A percentile compares a stretch with the other conserved stretches of the same genome.
Conservation (phyloP, 2,329 filamentous ascomycete species). For the Hymenoscyphus salicellus region DNA sequence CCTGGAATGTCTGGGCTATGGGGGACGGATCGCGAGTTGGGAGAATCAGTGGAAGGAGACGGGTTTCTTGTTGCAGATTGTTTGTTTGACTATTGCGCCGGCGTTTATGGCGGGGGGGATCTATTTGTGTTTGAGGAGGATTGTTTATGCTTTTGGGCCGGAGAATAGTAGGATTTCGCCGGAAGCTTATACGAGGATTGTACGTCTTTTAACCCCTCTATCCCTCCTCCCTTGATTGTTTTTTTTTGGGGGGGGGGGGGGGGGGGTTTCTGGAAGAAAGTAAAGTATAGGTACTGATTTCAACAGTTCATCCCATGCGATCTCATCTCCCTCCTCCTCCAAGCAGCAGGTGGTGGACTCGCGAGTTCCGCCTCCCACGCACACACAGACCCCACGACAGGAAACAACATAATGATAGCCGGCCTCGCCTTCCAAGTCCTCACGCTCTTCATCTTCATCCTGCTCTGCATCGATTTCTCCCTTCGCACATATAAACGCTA, state of each 20-base stretch:
- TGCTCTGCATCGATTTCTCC: conserved; percentile 23
- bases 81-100: conserved; percentile 61
- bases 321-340: conserved; percentile 57
- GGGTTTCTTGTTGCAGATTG: conserved; percentile 55
- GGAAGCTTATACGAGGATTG: conserved; percentile 47
- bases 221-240: too few relatives aligned
- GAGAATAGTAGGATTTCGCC: conserved; percentile 49
- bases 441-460: conserved; percentile 42
- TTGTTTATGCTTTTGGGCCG: conserved; percentile 47
- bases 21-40: conserved; percentile 54
- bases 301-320: conserved; percentile 62
- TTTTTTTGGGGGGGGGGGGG: neutral
- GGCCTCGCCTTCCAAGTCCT: conserved; percentile 57
- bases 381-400: conserved; percentile 36
- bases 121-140: conserved; percentile 57
- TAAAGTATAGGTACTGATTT: neutral
- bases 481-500: conserved; percentile 16
- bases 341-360: conserved; percentile 58
- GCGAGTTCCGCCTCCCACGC: conserved; percentile 16
- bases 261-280: neutral
- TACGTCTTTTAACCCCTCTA: conserved; percentile 31
- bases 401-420: conserved; percentile 56
- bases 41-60: conserved; percentile 50
- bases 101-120: conserved; percentile 63
- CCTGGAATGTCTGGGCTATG: conserved; percentile 58